Conservation (phyloP, 1,139 yeast genomes). For the Meyerozyma sp. region DNA sequence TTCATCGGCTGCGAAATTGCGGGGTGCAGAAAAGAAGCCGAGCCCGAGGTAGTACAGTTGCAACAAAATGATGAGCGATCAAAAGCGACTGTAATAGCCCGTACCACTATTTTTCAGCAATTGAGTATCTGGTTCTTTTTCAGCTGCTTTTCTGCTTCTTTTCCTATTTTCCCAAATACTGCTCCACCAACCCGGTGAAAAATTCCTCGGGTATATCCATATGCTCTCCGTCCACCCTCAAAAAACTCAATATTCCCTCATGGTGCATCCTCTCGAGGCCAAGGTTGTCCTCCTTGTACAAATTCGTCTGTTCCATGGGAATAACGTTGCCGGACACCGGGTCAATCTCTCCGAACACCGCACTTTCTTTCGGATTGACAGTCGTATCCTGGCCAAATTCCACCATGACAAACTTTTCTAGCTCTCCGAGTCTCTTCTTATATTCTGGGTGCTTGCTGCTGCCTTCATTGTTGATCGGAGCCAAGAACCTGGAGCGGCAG, state of each 20-base stretch:
- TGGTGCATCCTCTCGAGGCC: slow-evolving; percentile 51
- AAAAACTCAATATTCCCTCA: slow-evolving; percentile 40
- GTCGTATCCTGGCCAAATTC: slow-evolving; percentile 59
- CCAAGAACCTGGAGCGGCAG: slow-evolving; percentile 49
- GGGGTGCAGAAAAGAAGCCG: no score
- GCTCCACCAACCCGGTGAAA: slow-evolving; percentile 30
- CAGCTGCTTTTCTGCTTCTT: no score
- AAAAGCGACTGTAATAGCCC: no score
- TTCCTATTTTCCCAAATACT: slow-evolving; percentile 22
- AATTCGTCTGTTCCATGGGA: slow-evolving; percentile 43
- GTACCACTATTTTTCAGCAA: no score
- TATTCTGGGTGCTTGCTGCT: slow-evolving; percentile 27
- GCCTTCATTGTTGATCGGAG: slow-evolving; percentile 62
- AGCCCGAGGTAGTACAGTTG: no score
- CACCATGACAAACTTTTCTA: slow-evolving; percentile 55
- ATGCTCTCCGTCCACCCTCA: slow-evolving; percentile 56
- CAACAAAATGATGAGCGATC: no score
- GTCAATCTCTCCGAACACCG: slow-evolving; percentile 60
- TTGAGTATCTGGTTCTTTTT: no score
- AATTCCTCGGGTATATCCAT: slow-evolving; percentile 56
- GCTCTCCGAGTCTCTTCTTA: slow-evolving; percentile 29
- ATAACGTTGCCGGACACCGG: slow-evolving; percentile 33
- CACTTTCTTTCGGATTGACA: slow-evolving; percentile 67
- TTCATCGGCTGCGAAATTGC: no score
- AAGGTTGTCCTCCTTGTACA: slow-evolving; percentile 50